These are phyloP conservation scores for Neodidymelliopsis sp. DNA, from an alignment of 2,329 filamentous ascomycete genomes.

Conservation along the genomic window DNA sequence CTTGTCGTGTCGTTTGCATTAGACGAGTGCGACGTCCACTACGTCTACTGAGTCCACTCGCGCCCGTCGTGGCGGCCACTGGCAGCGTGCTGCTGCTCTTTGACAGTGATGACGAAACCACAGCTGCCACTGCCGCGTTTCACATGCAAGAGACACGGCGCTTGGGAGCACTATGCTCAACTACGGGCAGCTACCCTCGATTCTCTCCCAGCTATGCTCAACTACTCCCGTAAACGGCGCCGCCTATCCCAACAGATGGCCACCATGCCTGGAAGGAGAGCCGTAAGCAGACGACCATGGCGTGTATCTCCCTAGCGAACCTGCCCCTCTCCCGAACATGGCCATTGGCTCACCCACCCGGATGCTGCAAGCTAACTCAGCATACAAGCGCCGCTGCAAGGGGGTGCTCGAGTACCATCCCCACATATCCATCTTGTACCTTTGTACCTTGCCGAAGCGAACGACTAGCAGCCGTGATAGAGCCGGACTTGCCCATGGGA, in stretches of 20 bases:
- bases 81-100: conserved; percentile 26
- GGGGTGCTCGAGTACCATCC: conserved; percentile 44
- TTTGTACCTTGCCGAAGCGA: conserved; percentile 53
- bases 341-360: conserved; percentile 36
- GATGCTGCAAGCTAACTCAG: conserved; percentile 39
- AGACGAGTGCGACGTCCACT: conserved; percentile 12
- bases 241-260: conserved; percentile 20
- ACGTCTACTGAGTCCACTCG: too few relatives aligned
- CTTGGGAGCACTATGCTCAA: conserved; percentile 20
- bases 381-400: conserved; percentile 45
- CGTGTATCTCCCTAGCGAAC: conserved; percentile 21
- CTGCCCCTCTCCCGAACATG: conserved; percentile 23
- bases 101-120: conserved; percentile 21
- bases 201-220: conserved; percentile 17
- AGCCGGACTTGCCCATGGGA: conserved; percentile 18
- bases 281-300: conserved; percentile 29
- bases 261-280: conserved; percentile 18
- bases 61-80: conserved; percentile 6
- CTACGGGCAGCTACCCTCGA: too few relatives aligned
- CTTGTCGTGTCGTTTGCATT: conserved; percentile 25
- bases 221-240: conserved; percentile 1
- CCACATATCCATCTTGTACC: conserved; percentile 39
- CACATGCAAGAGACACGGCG: conserved; percentile 34
- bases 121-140: conserved; percentile 38
- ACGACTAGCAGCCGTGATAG: conserved; percentile 38